phyloP scores from a whole-genome alignment of 805 yeast species.

The Wickerhamiella vanderwaltii region DNA sequence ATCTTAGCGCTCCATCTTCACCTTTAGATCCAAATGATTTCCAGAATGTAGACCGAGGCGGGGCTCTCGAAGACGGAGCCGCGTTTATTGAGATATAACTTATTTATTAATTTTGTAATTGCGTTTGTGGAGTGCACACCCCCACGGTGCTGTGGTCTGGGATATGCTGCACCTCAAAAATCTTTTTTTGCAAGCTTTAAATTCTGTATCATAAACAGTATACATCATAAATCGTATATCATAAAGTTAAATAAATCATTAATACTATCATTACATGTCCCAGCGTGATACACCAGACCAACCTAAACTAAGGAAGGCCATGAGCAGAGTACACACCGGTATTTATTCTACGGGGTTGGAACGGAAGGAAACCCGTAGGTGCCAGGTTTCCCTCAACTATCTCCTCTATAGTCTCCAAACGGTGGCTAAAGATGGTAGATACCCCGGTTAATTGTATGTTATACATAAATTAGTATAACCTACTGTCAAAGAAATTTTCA shows the following conservation, averaged over 20 bases:
- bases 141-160: too few species aligned
- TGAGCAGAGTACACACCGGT: constrained; percentile 24
- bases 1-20: background rate
- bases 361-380: constrained; percentile 28
- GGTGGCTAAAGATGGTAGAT: constrained; percentile 17
- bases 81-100: constrained; percentile 18
- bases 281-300: constrained; percentile 26
- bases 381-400: constrained; percentile 24
- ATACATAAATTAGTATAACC: constrained; percentile 25
- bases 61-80: constrained; percentile 24
- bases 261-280: constrained; percentile 18
- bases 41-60: constrained; percentile 11
- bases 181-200: too few species aligned
- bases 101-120: background rate
- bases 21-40: constrained; percentile 12
- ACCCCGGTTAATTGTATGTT: constrained; percentile 20
- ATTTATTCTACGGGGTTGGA: constrained; percentile 31
- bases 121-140: too few species aligned
- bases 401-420: constrained; percentile 16
- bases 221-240: background rate
- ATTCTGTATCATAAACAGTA: too few species aligned
- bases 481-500: constrained; percentile 20
- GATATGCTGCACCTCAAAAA: too few species aligned
- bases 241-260: background rate
- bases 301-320: constrained; percentile 14